Evolutionary conservation across 2,329 filamentous ascomycete genomes (phyloP).

Genomic region (Colletotrichum australisinense): DNA sequence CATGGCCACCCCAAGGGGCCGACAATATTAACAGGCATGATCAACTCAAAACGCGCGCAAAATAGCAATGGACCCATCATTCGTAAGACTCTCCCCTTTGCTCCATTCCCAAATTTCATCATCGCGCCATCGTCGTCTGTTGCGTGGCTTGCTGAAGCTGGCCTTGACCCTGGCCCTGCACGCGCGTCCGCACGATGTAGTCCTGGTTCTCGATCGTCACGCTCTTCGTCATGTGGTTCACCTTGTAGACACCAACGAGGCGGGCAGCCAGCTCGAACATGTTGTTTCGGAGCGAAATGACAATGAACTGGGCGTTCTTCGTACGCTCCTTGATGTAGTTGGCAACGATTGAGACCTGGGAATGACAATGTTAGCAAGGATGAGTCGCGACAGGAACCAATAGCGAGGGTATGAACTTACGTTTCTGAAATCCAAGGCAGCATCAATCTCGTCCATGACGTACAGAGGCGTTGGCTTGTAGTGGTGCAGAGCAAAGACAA

Average conservation of each 20-base stretch:
- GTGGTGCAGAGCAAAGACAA: constrained; percentile 98
- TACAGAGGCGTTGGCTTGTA: constrained; percentile 98
- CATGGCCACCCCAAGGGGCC: background rate
- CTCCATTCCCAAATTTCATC: background rate
- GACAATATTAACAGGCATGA: background rate
- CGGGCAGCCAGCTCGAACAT: constrained; percentile 99
- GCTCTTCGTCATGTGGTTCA: constrained; percentile 98
- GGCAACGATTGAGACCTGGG: constrained; percentile 92
- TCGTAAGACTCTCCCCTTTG: constrained; percentile 16
- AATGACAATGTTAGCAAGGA: constrained; percentile 26
- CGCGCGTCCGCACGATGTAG: constrained; percentile 67
- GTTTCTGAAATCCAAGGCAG: constrained; percentile 96
- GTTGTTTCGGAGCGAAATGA: constrained; percentile 97
- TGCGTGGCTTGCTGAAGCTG: constrained; percentile 39
- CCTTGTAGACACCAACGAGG: constrained; percentile 98
- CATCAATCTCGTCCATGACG: constrained; percentile 99
- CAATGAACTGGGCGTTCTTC: constrained; percentile 99
- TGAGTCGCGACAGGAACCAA: background rate
- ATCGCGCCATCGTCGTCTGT: constrained; percentile 25
- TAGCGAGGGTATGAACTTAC: constrained; percentile 66
- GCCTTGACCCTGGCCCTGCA: constrained; percentile 41
- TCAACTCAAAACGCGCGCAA: background rate
- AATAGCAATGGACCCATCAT: constrained; percentile 28
- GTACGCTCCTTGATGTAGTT: constrained; percentile 99
- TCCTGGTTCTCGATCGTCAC: constrained; percentile 89